These are phyloP conservation scores for Cenococcum geophilum DNA, from an alignment of 495 filamentous ascomycete genomes.

Conservation along the genomic window DNA sequence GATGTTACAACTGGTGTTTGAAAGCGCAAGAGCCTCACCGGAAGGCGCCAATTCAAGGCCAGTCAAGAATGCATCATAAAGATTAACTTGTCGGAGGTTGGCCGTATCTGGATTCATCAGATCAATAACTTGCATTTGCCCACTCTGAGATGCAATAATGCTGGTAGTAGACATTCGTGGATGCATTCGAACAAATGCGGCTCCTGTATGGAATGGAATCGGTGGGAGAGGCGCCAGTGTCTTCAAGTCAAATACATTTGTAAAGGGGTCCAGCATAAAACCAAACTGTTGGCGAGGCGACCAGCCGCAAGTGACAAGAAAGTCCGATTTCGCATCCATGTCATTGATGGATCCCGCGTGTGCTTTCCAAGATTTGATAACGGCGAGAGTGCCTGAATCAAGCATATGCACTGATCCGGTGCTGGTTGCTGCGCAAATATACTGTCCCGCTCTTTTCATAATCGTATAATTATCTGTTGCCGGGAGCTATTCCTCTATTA, in stretches of 20 bases:
- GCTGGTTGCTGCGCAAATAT: constrained; percentile 85
- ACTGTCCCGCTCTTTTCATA: constrained; percentile 74
- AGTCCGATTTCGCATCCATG: constrained; percentile 90
- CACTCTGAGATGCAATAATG: constrained; percentile 81
- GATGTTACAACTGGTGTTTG: constrained; percentile 68
- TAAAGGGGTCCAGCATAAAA: constrained; percentile 75
- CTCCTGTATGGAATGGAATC: constrained; percentile 84
- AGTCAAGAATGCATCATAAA: constrained; percentile 59
- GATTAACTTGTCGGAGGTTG: constrained; percentile 80
- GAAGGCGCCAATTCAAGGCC: constrained; percentile 81
- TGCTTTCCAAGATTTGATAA: constrained; percentile 82
- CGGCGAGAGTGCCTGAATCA: constrained; percentile 65
- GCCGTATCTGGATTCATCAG: constrained; percentile 88
- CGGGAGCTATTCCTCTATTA: constrained; percentile 40
- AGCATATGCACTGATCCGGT: constrained; percentile 81
- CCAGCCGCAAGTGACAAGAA: constrained; percentile 91
- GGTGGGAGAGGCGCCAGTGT: constrained; percentile 77
- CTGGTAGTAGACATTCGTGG: constrained; percentile 88
- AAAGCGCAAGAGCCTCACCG: constrained; percentile 79
- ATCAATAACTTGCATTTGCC: constrained; percentile 90
- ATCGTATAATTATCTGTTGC: constrained; percentile 74
- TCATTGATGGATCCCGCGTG: constrained; percentile 80
- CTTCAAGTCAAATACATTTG: constrained; percentile 91
- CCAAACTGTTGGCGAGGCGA: constrained; percentile 61
- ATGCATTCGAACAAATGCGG: constrained; percentile 91